phyloP scores from a whole-genome alignment of 176 grass and related monocot species.

The Triticum turgidum region DNA sequence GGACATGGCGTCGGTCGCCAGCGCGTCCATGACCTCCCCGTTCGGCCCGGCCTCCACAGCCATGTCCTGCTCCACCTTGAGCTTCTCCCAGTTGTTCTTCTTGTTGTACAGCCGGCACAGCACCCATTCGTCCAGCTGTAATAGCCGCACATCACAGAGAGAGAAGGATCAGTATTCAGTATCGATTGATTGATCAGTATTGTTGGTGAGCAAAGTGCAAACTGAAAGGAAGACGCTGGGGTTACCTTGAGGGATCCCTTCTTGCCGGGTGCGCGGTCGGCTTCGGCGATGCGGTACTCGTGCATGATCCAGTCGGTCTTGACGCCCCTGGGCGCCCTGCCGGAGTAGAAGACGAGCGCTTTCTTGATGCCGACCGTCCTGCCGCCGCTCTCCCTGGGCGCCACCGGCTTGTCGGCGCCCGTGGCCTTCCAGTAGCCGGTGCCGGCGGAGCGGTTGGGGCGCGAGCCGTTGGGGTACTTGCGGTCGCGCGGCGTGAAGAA shows the following conservation, averaged over 20 bases:
- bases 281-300: conserved; percentile 64
- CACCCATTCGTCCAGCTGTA: conserved; percentile 75
- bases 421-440: conserved; percentile 83
- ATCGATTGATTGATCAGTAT: background rate
- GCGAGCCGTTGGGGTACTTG: conserved; percentile 76
- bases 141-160: background rate
- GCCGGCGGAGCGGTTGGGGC: conserved; percentile 68
- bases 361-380: conserved; percentile 60
- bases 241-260: conserved; percentile 58
- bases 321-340: conserved; percentile 62
- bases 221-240: background rate
- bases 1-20: conserved; percentile 37
- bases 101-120: conserved; percentile 81
- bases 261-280: conserved; percentile 45
- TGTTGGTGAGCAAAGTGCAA: too few relatives aligned
- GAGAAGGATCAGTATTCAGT: background rate
- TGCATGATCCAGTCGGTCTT: conserved; percentile 93
- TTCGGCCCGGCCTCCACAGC: background rate
- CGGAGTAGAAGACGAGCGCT: conserved; percentile 76
- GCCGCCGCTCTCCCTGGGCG: conserved; percentile 27
- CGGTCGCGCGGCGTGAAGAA: conserved; percentile 81
- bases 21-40: conserved; percentile 36
- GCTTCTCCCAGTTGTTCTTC: conserved; percentile 84
- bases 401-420: conserved; percentile 66
- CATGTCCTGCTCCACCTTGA: conserved; percentile 33